These are phyloP conservation scores for Blakeslea trispora DNA, from an alignment of 371 early-diverging fungal species.

Conservation along the genomic window DNA sequence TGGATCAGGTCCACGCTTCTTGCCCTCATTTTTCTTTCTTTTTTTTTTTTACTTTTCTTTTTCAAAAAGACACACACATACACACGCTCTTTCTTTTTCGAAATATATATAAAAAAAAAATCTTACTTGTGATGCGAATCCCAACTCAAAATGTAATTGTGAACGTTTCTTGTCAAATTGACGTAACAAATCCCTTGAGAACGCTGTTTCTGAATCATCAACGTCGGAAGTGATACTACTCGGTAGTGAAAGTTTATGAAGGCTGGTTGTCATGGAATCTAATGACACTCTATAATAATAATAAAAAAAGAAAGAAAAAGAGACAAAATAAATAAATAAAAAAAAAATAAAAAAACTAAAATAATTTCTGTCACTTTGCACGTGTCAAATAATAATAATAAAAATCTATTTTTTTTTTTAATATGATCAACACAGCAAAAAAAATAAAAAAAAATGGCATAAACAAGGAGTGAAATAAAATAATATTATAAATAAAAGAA, in stretches of 20 bases:
- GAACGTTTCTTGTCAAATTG: slow-evolving; percentile 44
- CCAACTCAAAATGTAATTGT: slow-evolving; percentile 38
- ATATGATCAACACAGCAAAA: too few relatives aligned
- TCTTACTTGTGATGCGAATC: slow-evolving; percentile 30
- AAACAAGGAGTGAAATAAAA: too few relatives aligned
- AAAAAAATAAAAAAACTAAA: slow-evolving; percentile 5
- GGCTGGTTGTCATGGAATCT: slow-evolving; percentile 14
- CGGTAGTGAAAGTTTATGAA: slow-evolving; percentile 20
- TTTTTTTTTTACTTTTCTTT: too few relatives aligned
- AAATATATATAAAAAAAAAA: neutral
- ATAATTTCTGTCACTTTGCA: slow-evolving; percentile 6
- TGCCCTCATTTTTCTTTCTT: too few relatives aligned
- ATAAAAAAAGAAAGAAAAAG: slow-evolving; percentile 9
- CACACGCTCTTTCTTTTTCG: too few relatives aligned
- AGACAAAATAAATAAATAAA: slow-evolving; percentile 3
- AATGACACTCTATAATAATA: too few relatives aligned
- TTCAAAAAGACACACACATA: too few relatives aligned
- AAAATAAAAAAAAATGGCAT: too few relatives aligned
- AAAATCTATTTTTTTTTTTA: slow-evolving; percentile 1
- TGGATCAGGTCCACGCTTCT: slow-evolving; percentile 17
- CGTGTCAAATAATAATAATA: slow-evolving; percentile 10
- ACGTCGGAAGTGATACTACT: slow-evolving; percentile 14
- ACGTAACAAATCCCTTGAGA: slow-evolving; percentile 39
- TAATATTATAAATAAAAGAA: too few relatives aligned
- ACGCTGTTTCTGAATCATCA: slow-evolving; percentile 27